Conservation (phyloP, 2,329 filamentous ascomycete genomes). For the Beauveria bassiana region DNA sequence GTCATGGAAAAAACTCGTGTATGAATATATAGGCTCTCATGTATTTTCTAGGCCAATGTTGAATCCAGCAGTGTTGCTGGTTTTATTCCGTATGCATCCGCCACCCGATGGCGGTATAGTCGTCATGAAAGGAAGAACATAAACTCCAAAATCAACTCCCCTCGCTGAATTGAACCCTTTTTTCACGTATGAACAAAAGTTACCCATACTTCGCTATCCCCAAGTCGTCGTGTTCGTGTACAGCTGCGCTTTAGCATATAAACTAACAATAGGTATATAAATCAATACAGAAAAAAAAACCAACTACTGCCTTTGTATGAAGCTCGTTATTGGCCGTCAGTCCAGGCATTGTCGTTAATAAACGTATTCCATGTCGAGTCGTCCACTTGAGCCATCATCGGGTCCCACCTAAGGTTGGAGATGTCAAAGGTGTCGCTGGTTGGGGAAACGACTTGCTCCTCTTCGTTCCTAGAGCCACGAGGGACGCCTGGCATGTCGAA, state of each 20-base stretch:
- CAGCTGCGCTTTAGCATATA: neutral
- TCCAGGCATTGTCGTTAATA: slow-evolving; percentile 23
- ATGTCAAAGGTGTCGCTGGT: neutral
- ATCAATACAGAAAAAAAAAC: neutral
- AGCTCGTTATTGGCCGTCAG: neutral
- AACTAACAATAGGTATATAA: neutral
- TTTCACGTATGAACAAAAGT: neutral
- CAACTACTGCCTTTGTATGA: neutral
- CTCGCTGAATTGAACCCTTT: neutral
- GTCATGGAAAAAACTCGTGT: too few species aligned
- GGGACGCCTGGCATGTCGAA: neutral
- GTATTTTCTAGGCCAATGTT: neutral
- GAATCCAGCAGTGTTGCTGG: neutral
- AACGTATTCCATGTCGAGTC: slow-evolving; percentile 24
- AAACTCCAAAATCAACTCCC: neutral
- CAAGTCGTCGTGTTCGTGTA: neutral
- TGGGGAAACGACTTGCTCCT: slow-evolving; percentile 1
- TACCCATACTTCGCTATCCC: neutral
- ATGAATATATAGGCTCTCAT: neutral
- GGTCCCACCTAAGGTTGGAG: slow-evolving; percentile 12
- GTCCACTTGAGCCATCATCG: slow-evolving; percentile 15
- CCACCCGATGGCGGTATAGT: neutral
- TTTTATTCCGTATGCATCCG: neutral
- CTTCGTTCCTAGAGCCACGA: neutral
- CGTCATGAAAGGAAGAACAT: neutral